Base-by-base conservation (phyloP, 148 eudicot species). In the Rhododendron ferrugineum region DNA sequence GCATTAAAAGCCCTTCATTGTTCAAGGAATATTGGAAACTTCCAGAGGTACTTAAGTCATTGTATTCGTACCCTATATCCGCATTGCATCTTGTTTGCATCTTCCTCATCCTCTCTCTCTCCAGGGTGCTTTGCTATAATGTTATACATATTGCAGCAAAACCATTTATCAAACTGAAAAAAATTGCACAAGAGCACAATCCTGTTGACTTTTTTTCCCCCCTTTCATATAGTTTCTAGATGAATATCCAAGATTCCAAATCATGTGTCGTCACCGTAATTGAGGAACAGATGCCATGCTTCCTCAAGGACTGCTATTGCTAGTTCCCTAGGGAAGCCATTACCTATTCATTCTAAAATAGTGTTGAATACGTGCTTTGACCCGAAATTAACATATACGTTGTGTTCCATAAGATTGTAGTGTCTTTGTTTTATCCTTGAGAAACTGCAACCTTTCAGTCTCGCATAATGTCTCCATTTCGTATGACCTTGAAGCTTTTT, bases 21-120 rank as follows among this genome's bases (percentile, higher is more conserved):
- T 97, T 97, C 82, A 93, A 92, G 87, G 99, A 93, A 88, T 97
- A 97, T 86, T 97, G 99, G 99, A 97, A 95, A 87, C 93, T 91
- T 76, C 95, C 96, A 58, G 89, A 97, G 98, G 99, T 92, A 89
- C 76, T 34, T 88, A 37, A 81, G 47, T 84, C 23, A 70, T n/a
- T 72, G 23, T 52, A 81, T 46, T 46, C 11, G 11, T 46, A 46
- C 42, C 40, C 6, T 85, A 49, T 79, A 47, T 62, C 11, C 34
- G 36, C 37, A 9, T 42, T 83, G n/a, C 81, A 58, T 54, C 80
- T n/a, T 14, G 83, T 44, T 64, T 49, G 64, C 5, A 26, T 37
- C 36, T 22, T 46, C 18, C 13, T 58, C 44, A 60, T 64, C 26
- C 58, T 47, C 56, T 37, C 52, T n/a, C 49, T 20, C 16, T 6